Evolutionary conservation across 345 rosid species (phyloP), one percentile per base, ranked within the genome.

Genomic region (Microthlaspi erraticum): DNA sequence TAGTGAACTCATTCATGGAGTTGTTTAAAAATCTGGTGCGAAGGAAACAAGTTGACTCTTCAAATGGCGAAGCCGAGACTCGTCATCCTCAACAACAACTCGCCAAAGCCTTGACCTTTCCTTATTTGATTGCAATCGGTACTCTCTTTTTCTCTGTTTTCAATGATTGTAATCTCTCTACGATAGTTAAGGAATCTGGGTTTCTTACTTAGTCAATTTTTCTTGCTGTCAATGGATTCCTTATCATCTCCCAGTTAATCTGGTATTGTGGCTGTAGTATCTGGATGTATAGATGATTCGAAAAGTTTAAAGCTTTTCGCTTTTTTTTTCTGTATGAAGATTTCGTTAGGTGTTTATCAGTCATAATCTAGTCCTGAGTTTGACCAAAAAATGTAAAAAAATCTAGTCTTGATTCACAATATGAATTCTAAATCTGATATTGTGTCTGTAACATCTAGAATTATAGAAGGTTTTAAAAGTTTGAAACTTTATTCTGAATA

Each of bases 51-150:
- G 86, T 92, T 33, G 93, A 92, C 81, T 89, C 93, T 54, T 82
- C 79, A 63, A 76, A 78, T 81, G 38, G 56, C 9, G 62, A 23
- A 72, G 19, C 80, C 37, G 58, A 68, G 7, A 59, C 54, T 14
- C 84, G 74, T 46, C 65, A 45, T 31, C 26, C 26, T 20, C 74
- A 49, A 45, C 86, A 77, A 18, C 85, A 86, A 33, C 81, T 92
- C 78, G 96, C 96, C 12, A 89, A 83, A 84, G 84, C 86, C 20
- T 82, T 92, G 71, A 81, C 88, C 43, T 68, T 84, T 66, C 81
- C 80, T 66, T 87, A 92, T 85, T 86, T 92, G 66, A 85, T 87
- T 65, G 96, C 96, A 36, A 76, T 92, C 56, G 98, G 96, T 92
- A 84, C 38, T 37, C 13, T 43, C 31, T 1, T 13, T 13, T 3